phyloP scores from a whole-genome alignment of 208 protist genomes.

The Giardia muris region DNA sequence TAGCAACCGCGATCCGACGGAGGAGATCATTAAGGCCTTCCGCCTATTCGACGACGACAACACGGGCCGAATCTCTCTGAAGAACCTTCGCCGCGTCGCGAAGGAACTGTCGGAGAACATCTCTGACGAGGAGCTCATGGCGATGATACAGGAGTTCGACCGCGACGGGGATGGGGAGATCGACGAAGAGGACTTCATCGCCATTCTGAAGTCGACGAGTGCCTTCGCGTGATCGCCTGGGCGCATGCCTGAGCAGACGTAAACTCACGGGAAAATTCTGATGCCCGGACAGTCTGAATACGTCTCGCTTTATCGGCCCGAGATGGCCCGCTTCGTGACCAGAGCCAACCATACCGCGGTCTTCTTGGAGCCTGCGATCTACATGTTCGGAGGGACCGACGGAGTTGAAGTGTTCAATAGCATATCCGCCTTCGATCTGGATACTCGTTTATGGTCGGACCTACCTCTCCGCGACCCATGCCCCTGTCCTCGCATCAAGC shows the following conservation, averaged over 20 bases:
- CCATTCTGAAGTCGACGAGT: conserved; percentile 61
- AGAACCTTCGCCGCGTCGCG: conserved; percentile 76
- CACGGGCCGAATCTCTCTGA: conserved; percentile 64
- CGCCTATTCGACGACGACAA: conserved; percentile 61
- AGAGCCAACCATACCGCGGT: neutral
- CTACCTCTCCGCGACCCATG: neutral
- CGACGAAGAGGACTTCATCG: conserved; percentile 71
- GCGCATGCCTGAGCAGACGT: too few species aligned
- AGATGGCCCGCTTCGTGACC: neutral
- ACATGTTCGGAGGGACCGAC: neutral
- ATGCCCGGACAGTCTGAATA: neutral
- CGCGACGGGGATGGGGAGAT: conserved; percentile 71
- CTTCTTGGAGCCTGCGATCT: neutral
- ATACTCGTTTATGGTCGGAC: neutral
- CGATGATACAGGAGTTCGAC: conserved; percentile 77
- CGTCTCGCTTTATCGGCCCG: neutral
- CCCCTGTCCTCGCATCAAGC: neutral
- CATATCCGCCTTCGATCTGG: neutral
- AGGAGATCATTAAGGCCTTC: conserved; percentile 63
- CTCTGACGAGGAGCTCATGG: conserved; percentile 78
- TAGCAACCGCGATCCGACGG: conserved; percentile 53
- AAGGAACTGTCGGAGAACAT: conserved; percentile 75
- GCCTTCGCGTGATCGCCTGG: neutral
- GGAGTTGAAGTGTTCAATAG: neutral
- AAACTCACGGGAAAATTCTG: too few species aligned